Evolutionary conservation across 495 filamentous ascomycete genomes (phyloP).

Genomic region (Xylaria castorea): DNA sequence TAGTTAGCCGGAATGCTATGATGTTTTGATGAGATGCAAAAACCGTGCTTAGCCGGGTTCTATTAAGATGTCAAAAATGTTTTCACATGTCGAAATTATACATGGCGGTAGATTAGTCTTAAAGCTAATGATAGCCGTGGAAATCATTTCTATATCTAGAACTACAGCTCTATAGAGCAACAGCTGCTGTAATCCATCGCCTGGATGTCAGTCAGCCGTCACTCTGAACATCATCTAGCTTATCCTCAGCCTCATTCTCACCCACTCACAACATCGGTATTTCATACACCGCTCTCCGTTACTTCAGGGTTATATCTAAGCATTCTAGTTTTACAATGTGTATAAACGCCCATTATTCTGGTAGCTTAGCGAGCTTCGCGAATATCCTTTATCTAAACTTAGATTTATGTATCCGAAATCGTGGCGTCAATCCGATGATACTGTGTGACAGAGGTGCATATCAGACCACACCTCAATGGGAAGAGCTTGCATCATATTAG

Average conservation of each 20-base stretch:
- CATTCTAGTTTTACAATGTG: neutral
- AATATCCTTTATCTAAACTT: neutral
- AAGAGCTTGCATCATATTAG: neutral
- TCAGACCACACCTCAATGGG: constrained; percentile 11
- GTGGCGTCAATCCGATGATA: constrained; percentile 18
- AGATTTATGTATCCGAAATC: neutral
- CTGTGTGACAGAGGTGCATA: constrained; percentile 17
- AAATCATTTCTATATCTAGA: neutral
- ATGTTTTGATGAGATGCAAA: neutral
- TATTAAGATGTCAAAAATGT: neutral
- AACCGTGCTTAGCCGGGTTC: neutral
- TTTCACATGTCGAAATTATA: neutral
- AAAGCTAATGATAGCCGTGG: neutral
- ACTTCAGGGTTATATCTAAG: too few species aligned
- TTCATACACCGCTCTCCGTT: neutral
- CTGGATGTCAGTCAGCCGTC: neutral
- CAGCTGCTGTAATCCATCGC: neutral
- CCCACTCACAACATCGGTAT: neutral
- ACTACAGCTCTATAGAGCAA: neutral
- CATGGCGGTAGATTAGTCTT: neutral
- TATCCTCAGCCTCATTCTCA: neutral
- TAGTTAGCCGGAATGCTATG: neutral
- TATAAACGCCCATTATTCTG: neutral
- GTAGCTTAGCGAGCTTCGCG: neutral
- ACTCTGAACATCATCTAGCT: neutral